Base-by-base conservation (phyloP, 345 rosid genomes). In the Citrus medica region DNA sequence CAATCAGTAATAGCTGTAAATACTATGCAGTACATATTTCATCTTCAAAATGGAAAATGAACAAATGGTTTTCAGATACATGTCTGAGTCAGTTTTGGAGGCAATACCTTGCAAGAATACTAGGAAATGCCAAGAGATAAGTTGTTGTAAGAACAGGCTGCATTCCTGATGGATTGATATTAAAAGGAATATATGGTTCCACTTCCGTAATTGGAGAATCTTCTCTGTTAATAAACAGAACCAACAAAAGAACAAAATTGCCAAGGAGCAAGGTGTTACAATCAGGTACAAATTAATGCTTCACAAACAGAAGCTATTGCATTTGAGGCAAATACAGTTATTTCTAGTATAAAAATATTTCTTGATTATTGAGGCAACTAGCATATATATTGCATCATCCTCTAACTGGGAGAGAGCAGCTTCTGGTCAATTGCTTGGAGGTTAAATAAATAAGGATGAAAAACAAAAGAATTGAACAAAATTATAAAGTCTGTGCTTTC, bases 91-190 rank as follows among this genome's bases (percentile, higher is more conserved):
- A 35, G 37, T 48, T 69, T 63, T 14, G 42, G 46, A 58, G 19
- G 38, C 62, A 62, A 67, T 85, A 95, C 99, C 98, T 88, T 30
- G 98, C 99, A 81, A 95, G 82, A 86, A 95, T 95, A 81, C 96
- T 91, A 65, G 99, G 99, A 79, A 91, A 85, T 77, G 94, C 95
- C 78, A 95, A 84, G 78, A 95, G 92, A 84, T 93, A 95, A 28
- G 98, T 85, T 53, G 97, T 89, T 58, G 98, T 92, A 75, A 95
- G 97, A 81, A 95, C 89, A 79, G 98, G 98, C 82, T 93, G 99
- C 99, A 93, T 95, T 85, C 98, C 99, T 14, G 98, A 87, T 78
- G 98, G 99, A 82, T 95, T 95, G 67, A 95, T 95, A 67, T 93
- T 95, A 69, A 95, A 95, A 61, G 98, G 98, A 67, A 95, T 92